Evolutionary conservation across 1,284 basidiomycete species (phyloP), one percentile per base, ranked within the genome.

Genomic region (Fomitopsis betulina): DNA sequence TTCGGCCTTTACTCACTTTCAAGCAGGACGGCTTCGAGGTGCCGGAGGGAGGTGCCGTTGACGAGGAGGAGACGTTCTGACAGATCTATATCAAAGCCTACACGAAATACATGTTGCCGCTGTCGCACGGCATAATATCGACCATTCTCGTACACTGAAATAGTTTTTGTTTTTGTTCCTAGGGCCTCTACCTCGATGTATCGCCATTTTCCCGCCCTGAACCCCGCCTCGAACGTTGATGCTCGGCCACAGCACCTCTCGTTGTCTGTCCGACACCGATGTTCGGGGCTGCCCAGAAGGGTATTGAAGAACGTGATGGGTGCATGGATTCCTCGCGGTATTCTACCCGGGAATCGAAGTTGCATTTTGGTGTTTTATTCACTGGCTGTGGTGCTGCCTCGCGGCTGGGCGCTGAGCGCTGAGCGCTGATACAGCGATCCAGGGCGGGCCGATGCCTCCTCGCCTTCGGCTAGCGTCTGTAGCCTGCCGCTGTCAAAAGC

Each of bases 11-110:
- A 19, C 25, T 55, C 47, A 47, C 43, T 53, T 15, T 45, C 12
- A 9, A 17, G 27, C 58, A 72, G 71, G 71, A 72, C 53, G 71
- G 71, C 55, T 72, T 72, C 43, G 71, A 72, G 55, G 70, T 72
- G n/a, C 70, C 71, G 10, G 71, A 72, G 27, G 56, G 33, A 42
- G 54, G 55, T 19, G 62, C 68, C 23, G 66, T 70, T 35, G 71
- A 72, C 55, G 71, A 72, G 59, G 71, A 72, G 59, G 70, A 68
- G 53, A 68, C 67, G 8, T 68, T 68, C 59, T 68, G 35, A 56
- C 23, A 32, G 9, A 37, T 30, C 39, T 32, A 40, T 25, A 25
- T 30, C 7, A n/a, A 45, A 45, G 42, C 19, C 42, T 45, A 45
- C 42, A 45, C 23, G 42, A 45, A 45, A 45, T 50, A 35, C 32